Conservation (phyloP, 1,139 yeast genomes). For the Saccharomyces hybrid region DNA sequence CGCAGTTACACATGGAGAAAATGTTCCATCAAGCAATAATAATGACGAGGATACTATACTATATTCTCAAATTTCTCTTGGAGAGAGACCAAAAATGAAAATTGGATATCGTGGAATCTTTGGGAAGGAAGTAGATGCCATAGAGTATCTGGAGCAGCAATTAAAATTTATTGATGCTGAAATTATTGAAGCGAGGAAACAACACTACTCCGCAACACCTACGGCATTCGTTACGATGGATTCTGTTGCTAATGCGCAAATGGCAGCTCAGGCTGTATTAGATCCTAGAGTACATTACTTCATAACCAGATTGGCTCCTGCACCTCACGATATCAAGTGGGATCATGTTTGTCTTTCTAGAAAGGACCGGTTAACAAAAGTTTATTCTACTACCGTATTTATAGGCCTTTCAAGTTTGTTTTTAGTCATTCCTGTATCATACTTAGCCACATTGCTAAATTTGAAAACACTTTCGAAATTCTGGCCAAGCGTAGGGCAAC, state of each 20-base stretch:
- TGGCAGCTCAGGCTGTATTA: slow-evolving; percentile 76
- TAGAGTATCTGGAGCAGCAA: slow-evolving; percentile 52
- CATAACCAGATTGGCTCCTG: slow-evolving; percentile 68
- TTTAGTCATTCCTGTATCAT: slow-evolving; percentile 63
- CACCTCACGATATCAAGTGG: slow-evolving; percentile 77
- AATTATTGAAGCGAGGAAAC: slow-evolving; percentile 47
- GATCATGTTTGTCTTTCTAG: slow-evolving; percentile 58
- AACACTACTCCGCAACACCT: slow-evolving; percentile 63
- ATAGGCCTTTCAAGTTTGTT: slow-evolving; percentile 58
- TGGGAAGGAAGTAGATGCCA: slow-evolving; percentile 58
- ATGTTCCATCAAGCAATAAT: background rate
- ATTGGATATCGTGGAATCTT: slow-evolving; percentile 44
- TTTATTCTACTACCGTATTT: slow-evolving; percentile 52
- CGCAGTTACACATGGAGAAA: background rate
- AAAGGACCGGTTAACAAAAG: slow-evolving; percentile 46
- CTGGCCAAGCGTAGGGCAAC: slow-evolving; percentile 65
- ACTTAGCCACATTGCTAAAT: slow-evolving; percentile 64
- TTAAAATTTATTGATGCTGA: slow-evolving; percentile 54
- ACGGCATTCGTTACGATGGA: slow-evolving; percentile 79
- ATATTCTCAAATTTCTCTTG: slow-evolving; percentile 22
- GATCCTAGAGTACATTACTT: slow-evolving; percentile 71
- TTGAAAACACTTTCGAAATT: slow-evolving; percentile 61
- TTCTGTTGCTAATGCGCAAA: slow-evolving; percentile 76
- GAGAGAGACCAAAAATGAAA: slow-evolving; percentile 44
- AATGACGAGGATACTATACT: slow-evolving; percentile 26